phyloP scores from a whole-genome alignment of 2,329 filamentous ascomycete species.

The Gremmenia infestans region DNA sequence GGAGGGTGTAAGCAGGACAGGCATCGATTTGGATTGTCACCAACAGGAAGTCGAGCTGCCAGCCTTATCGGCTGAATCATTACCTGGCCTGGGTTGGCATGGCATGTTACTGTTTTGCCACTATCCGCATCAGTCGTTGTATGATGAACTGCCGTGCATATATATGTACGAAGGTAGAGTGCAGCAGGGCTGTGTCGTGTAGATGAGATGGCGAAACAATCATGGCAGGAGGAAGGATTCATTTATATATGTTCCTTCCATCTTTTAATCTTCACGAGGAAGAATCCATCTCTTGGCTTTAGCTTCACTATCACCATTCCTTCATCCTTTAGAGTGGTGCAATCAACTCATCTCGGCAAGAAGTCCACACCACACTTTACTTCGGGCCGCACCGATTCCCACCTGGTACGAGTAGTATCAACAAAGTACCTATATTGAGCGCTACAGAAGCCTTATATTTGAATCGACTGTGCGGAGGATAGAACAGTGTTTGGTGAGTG shows the following conservation, averaged over 20 bases:
- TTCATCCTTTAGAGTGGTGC: not conserved
- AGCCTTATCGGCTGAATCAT: not conserved
- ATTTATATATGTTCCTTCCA: not conserved
- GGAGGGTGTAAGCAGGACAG: not conserved
- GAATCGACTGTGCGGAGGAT: too few species aligned
- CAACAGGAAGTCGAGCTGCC: not conserved
- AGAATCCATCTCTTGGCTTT: not conserved
- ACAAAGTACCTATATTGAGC: too few species aligned
- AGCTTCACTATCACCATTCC: too few species aligned
- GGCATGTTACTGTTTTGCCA: not conserved
- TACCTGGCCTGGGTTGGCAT: too few species aligned
- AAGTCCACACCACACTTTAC: not conserved
- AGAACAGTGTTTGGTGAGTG: too few species aligned
- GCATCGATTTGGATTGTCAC: not conserved
- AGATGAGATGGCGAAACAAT: not conserved
- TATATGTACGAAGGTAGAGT: not conserved
- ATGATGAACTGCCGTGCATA: not conserved
- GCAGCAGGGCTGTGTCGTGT: constrained; percentile 4
- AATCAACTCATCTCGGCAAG: not conserved
- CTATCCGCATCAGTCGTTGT: not conserved
- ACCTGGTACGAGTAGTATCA: too few species aligned
- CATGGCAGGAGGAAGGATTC: not conserved
- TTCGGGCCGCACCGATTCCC: not conserved
- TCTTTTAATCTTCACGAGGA: not conserved
- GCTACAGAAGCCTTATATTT: too few species aligned